Evolutionary conservation across 441 rosid genomes (phyloP).

Genomic region (Heliophila coronopifolia): DNA sequence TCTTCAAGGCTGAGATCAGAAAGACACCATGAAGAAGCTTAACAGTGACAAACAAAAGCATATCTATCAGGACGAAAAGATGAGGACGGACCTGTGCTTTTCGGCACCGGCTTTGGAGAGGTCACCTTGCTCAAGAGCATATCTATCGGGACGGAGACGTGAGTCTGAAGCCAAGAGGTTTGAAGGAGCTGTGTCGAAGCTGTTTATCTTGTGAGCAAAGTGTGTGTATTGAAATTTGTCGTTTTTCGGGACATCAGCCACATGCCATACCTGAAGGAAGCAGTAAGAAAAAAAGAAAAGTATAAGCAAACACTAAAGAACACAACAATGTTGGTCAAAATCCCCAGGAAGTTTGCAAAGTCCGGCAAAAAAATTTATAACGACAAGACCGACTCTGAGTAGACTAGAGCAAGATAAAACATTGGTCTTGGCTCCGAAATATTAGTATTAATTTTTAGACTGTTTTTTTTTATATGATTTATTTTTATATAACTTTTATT

Average conservation of each 20-base stretch:
- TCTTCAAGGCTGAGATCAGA: constrained; percentile 97
- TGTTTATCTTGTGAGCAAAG: constrained; percentile 88
- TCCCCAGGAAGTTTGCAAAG: background rate
- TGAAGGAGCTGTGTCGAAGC: constrained; percentile 86
- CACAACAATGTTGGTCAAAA: background rate
- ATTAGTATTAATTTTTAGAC: too few relatives aligned
- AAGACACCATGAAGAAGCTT: too few relatives aligned
- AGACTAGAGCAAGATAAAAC: too few relatives aligned
- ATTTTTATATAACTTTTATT: too few relatives aligned
- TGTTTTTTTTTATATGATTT: too few relatives aligned
- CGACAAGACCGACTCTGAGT: too few relatives aligned
- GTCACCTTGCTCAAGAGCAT: constrained; percentile 87
- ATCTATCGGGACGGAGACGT: constrained; percentile 89
- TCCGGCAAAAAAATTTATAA: background rate
- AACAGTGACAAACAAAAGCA: too few relatives aligned
- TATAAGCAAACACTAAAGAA: constrained; percentile 4
- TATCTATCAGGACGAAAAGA: too few relatives aligned
- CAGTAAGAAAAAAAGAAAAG: background rate
- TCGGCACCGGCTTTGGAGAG: constrained; percentile 67
- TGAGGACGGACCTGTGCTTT: constrained; percentile 74
- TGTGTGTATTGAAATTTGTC: constrained; percentile 82
- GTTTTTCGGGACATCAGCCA: constrained; percentile 67
- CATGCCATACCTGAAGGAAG: constrained; percentile 65
- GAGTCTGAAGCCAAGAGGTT: constrained; percentile 87
- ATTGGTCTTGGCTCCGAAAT: too few relatives aligned